These are phyloP conservation scores for Auriscalpium microsporum DNA, from an alignment of 768 basidiomycete genomes.

Conservation along the genomic window DNA sequence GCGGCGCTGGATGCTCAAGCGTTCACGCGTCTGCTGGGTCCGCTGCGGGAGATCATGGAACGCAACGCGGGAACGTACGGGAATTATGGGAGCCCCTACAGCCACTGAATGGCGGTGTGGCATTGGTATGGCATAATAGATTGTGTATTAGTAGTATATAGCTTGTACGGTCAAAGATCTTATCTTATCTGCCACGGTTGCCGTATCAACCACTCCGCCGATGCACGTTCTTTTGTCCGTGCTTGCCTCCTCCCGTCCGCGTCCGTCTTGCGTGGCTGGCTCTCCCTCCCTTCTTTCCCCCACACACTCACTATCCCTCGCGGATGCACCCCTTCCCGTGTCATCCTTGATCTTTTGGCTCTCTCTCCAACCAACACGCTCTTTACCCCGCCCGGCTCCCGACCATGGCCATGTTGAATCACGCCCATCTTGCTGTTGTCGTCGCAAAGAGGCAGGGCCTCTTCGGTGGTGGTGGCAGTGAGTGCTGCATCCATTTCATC, in stretches of 20 bases:
- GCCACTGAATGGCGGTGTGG: background rate
- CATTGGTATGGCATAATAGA: too few relatives aligned
- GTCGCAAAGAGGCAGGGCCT: constrained; percentile 21
- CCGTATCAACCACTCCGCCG: too few relatives aligned
- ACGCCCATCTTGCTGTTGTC: constrained; percentile 4
- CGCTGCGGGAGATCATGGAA: constrained; percentile 89
- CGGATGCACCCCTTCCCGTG: constrained; percentile 4
- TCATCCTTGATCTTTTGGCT: background rate
- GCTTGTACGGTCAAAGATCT: too few relatives aligned
- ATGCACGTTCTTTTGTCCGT: too few relatives aligned
- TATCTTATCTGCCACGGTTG: too few relatives aligned
- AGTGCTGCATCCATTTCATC: constrained; percentile 3
- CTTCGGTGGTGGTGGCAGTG: constrained; percentile 17
- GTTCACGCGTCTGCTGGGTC: constrained; percentile 90
- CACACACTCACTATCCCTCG: background rate
- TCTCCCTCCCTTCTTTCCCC: background rate
- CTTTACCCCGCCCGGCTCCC: constrained; percentile 1
- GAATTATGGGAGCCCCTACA: constrained; percentile 4
- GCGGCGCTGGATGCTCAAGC: constrained; percentile 89
- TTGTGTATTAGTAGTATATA: too few relatives aligned
- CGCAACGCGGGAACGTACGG: constrained; percentile 71
- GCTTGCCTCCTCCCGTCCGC: background rate
- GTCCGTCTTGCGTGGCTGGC: background rate
- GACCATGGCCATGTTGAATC: background rate
- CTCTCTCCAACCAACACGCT: constrained; percentile 2